Base-by-base conservation (phyloP, 2,329 filamentous ascomycete genomes). In the Fusarium sarcochroum region DNA sequence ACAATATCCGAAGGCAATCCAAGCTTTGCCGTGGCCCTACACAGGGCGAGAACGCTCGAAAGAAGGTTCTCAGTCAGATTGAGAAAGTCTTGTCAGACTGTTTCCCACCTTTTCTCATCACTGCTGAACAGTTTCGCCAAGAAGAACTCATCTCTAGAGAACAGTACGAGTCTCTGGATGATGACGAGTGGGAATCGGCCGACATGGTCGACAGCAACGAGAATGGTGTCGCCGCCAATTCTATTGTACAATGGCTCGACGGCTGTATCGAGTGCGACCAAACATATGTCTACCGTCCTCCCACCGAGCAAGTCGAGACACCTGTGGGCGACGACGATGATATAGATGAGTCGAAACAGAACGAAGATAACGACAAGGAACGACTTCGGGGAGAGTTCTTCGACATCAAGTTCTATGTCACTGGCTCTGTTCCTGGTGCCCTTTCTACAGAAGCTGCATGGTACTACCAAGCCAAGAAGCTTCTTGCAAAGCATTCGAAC, bases 81-180 rank as follows among this genome's bases (percentile, higher is more conserved):
- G 35, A 63, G 20, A 20, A 60, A 10, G 21, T 50, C 8, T 37
- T 74, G 13, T 48, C 54, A 3, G 41, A 53, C 18, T 80, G 79
- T 6, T 82, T 80, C 47, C 76, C 76, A 1, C 66, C 80, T 2
- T 76, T 79, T 0, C 78, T 89, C 2, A 75, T 94, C 1, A 81
- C 86, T 15, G 84, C 87, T 3, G 78, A 83, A 1, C 75, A 85
- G 2, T 84, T 97, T 3, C 74, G 82, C 9, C 74, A 83, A 1
- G 76, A 87, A 27, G 85, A 82, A 0, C 70, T 94, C 2, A 85
- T 97, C 51, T 90, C 85, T 0, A 68, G 86, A 37, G 78, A 81
- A 0, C 94, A 97, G 74, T 83, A 85, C 17, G 79, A 88, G 0
- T 92, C 89, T 1, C 79, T 75, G 6, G 48, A 58, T 4, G 66